phyloP scores from a whole-genome alignment of 371 early-diverging fungal species.

The Mucor velutinosus region DNA sequence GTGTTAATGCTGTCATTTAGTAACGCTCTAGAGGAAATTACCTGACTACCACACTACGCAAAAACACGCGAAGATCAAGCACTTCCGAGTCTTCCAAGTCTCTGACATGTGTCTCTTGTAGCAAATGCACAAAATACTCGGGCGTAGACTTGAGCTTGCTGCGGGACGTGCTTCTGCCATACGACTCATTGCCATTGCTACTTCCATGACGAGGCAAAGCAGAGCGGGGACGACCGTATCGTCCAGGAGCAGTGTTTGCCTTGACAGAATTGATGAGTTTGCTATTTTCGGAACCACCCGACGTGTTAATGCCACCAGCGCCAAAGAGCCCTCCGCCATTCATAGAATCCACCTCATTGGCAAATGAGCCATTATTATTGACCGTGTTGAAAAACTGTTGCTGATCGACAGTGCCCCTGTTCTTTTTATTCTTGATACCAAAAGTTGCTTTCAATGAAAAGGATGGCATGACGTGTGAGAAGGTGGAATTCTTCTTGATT shows the following conservation, averaged over 20 bases:
- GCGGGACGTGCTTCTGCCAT: conserved; percentile 12
- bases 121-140: conserved; percentile 37
- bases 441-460: conserved; percentile 34
- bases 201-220: conserved; percentile 7
- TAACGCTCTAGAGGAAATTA: background rate
- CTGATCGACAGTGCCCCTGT: background rate
- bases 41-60: conserved; percentile 48
- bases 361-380: background rate
- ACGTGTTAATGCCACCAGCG: background rate
- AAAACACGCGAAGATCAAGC: conserved; percentile 41
- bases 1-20: background rate
- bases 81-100: conserved; percentile 43
- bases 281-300: background rate
- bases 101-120: conserved; percentile 34
- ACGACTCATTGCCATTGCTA: background rate
- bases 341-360: background rate
- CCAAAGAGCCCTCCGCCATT: background rate
- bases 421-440: conserved; percentile 22
- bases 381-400: background rate
- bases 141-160: conserved; percentile 38
- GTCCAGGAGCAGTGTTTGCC: conserved; percentile 24
- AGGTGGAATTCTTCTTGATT: conserved; percentile 38
- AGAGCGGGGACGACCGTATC: conserved; percentile 15
- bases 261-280: conserved; percentile 2
- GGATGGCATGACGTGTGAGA: conserved; percentile 25